Evolutionary conservation across 495 filamentous ascomycete species (phyloP).

Genomic region (Neurospora tetraspora): DNA sequence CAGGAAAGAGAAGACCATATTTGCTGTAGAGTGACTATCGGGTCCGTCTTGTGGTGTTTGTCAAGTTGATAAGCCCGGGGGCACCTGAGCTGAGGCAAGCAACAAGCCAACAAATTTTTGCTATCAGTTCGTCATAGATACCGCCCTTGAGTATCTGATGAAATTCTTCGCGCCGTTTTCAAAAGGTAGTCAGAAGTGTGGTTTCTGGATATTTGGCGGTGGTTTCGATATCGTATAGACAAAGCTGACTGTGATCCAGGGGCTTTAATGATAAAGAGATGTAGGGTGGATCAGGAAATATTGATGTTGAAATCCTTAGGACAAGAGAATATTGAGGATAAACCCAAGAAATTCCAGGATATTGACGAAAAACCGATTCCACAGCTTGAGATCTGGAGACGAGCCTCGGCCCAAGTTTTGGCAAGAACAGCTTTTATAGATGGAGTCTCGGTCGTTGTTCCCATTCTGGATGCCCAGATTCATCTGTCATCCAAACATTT

Average conservation of each 20-base stretch:
- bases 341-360: not conserved
- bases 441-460: not conserved
- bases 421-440: not conserved
- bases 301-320: not conserved
- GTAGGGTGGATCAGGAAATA: not conserved
- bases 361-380: not conserved
- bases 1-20: conserved; percentile 12
- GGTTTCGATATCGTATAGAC: not conserved
- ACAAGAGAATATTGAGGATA: not conserved
- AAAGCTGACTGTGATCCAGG: not conserved
- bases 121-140: not conserved
- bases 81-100: not conserved
- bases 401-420: not conserved
- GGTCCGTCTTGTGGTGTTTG: not conserved
- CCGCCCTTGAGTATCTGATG: not conserved
- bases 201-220: not conserved
- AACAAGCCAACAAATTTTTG: not conserved
- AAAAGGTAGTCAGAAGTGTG: not conserved
- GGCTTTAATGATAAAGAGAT: not conserved
- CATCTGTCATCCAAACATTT: not conserved
- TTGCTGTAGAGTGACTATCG: not conserved
- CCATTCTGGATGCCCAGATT: not conserved
- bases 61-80: not conserved
- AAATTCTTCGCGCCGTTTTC: not conserved
- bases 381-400: not conserved